Evolutionary conservation across 164 flowering plant species (phyloP).

Genomic region (Magnolia officinalis): DNA sequence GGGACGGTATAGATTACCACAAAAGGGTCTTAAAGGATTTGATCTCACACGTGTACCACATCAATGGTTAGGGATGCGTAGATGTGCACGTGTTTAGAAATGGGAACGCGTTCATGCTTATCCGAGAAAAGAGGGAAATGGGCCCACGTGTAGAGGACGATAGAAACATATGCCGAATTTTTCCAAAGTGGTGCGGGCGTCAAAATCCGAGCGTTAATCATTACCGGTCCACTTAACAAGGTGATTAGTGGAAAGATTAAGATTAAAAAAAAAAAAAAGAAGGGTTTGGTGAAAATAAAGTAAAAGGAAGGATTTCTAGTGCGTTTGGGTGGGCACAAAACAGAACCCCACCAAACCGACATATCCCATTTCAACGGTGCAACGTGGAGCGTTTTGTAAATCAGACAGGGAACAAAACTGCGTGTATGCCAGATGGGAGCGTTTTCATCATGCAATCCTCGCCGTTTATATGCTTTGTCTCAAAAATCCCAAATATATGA

Average conservation of each 20-base stretch:
- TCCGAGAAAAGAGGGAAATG: background rate
- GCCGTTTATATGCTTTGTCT: background rate
- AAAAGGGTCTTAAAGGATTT: too few species aligned
- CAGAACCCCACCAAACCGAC: conserved; percentile 5
- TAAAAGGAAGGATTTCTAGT: background rate
- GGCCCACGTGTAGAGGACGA: background rate
- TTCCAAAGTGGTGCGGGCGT: conserved; percentile 7
- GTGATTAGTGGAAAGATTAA: background rate
- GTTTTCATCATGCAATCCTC: background rate
- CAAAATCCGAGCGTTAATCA: conserved; percentile 13
- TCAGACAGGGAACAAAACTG: background rate
- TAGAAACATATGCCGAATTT: background rate
- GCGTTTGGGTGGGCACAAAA: background rate
- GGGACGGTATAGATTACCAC: too few species aligned
- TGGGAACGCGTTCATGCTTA: too few species aligned
- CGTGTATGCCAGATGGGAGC: background rate
- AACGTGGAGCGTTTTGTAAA: background rate
- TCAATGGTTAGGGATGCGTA: too few species aligned
- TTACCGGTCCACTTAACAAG: conserved; percentile 4
- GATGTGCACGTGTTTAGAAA: too few species aligned
- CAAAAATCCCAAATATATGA: background rate
- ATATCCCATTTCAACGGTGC: conserved; percentile 9
- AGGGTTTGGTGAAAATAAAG: background rate
- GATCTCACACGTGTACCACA: too few species aligned
- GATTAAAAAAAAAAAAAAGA: background rate